Percentiles rank a stretch among this genome's conserved stretches.
These are phyloP conservation scores for Tuber melanosporum DNA, from an alignment of 495 filamentous ascomycete species.

Conservation along the genomic window DNA sequence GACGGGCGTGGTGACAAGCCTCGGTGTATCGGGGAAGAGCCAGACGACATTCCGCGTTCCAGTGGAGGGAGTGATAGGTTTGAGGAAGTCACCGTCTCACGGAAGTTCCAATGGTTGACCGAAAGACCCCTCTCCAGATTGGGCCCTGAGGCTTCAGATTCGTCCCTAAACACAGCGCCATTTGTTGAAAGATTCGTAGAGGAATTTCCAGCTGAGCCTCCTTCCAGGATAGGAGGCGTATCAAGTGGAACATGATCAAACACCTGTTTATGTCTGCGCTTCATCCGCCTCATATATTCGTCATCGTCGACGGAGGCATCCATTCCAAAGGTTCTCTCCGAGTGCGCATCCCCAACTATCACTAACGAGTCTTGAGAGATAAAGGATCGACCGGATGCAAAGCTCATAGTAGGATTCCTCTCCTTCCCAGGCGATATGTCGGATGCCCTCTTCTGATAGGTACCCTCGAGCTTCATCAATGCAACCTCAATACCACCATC, in stretches of 20 bases:
- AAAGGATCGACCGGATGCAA: constrained; percentile 13
- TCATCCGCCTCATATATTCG: constrained; percentile 30
- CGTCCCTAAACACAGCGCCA: constrained; percentile 29
- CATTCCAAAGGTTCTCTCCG: constrained; percentile 17
- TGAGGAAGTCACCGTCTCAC: constrained; percentile 44
- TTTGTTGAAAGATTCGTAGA: constrained; percentile 4
- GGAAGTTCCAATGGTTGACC: constrained; percentile 12
- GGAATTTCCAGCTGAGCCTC: constrained; percentile 10
- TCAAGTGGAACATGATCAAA: constrained; percentile 38
- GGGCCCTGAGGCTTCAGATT: constrained; percentile 49
- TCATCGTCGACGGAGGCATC: constrained; percentile 24
- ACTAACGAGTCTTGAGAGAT: constrained; percentile 26
- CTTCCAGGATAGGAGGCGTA: constrained; percentile 20
- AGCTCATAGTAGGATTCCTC: constrained; percentile 23
- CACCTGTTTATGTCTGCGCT: constrained; percentile 41
- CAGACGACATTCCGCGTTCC: constrained; percentile 62
- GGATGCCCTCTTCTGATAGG: constrained; percentile 55
- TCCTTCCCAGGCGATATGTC: constrained; percentile 45
- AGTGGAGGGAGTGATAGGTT: constrained; percentile 73
- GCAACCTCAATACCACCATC: constrained; percentile 93
- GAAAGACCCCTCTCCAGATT: constrained; percentile 22
- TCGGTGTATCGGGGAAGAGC: constrained; percentile 42
- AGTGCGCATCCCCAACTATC: constrained; percentile 8
- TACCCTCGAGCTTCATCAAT: constrained; percentile 85
- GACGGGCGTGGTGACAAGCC: constrained; percentile 38